Conservation (phyloP, 2,329 filamentous ascomycete species). For the Fusarium avenaceum region DNA sequence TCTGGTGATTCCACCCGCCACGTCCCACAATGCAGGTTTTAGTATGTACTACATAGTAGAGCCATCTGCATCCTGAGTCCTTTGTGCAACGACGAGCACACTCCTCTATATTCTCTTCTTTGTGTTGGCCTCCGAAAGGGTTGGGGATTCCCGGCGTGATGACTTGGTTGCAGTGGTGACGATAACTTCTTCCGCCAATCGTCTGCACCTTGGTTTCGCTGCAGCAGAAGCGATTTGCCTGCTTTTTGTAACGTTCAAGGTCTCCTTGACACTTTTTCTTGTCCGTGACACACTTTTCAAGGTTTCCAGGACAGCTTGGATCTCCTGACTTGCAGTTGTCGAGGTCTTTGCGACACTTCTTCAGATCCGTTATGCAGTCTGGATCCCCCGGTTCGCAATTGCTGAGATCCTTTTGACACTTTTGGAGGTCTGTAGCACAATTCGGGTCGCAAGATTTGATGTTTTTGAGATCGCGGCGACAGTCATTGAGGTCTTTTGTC, state of each 20-base stretch:
- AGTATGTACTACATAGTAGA: neutral
- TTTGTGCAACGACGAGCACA: neutral
- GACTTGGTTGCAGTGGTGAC: neutral
- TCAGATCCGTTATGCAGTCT: neutral
- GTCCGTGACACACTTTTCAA: neutral
- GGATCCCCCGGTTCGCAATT: neutral
- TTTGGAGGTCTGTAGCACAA: no score
- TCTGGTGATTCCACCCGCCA: neutral
- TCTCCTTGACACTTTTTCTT: neutral
- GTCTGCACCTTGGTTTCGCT: neutral
- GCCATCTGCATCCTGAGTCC: neutral
- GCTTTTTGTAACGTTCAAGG: neutral
- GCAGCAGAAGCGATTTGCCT: neutral
- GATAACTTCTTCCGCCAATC: neutral
- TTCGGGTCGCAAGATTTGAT: no score
- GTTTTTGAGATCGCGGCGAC: no score
- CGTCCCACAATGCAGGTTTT: neutral
- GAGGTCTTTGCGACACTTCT: neutral
- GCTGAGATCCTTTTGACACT: neutral
- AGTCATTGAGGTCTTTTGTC: neutral
- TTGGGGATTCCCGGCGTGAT: neutral
- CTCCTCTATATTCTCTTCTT: neutral
- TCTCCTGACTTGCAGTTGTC: neutral
- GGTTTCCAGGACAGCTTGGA: neutral
- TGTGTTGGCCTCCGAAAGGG: neutral